Evolutionary conservation across 176 grass and related monocot species (phyloP).

Genomic region (Carex pumila): DNA sequence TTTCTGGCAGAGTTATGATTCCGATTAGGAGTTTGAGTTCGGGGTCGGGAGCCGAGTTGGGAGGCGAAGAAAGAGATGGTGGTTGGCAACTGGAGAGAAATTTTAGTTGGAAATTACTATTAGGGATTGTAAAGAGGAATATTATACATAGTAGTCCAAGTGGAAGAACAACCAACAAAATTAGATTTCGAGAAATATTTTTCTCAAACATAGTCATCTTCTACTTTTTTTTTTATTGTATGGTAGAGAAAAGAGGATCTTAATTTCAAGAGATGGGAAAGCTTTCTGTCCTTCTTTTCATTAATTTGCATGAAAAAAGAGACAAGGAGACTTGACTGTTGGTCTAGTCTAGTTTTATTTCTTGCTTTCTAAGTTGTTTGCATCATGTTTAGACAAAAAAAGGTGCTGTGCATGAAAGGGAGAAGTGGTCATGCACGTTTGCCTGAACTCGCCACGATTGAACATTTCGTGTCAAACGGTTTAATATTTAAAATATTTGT

Average conservation of each 20-base stretch:
- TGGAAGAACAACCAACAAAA: slow-evolving; percentile 3
- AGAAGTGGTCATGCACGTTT: background rate
- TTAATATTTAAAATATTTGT: background rate
- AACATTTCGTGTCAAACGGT: background rate
- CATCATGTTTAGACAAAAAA: background rate
- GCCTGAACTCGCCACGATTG: background rate
- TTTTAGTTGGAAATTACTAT: slow-evolving; percentile 9
- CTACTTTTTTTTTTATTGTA: background rate
- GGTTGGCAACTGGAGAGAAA: background rate
- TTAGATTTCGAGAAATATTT: background rate
- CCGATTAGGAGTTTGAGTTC: slow-evolving; percentile 34
- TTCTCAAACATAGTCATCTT: slow-evolving; percentile 4
- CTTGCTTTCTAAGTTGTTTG: background rate
- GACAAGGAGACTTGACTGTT: background rate
- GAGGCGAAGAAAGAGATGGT: background rate
- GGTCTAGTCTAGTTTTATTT: background rate
- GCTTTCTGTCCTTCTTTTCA: background rate
- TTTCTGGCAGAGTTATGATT: slow-evolving; percentile 28
- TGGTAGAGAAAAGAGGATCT: background rate
- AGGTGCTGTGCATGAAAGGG: background rate
- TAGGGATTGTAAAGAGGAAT: background rate
- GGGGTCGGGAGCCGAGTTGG: background rate
- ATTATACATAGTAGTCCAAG: slow-evolving; percentile 12
- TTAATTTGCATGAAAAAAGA: background rate
- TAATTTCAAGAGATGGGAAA: background rate